A percentile compares a stretch with the other conserved stretches of the same genome.
phyloP scores from a whole-genome alignment of 257 asterid genomes.

The Hygrophila difformis region DNA sequence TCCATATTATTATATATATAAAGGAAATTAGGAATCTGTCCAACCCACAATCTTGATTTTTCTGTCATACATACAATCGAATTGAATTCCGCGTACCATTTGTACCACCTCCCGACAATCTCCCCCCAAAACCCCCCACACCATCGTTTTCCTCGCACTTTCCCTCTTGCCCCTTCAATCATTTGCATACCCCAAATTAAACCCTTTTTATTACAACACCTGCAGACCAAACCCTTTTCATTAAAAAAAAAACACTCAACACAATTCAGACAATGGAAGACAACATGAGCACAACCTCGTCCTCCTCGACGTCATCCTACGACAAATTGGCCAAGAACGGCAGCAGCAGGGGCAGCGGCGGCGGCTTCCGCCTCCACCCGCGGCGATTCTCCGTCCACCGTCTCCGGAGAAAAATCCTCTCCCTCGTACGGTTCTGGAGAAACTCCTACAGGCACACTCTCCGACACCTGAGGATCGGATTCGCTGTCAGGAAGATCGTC shows the following conservation, averaged over 20 bases:
- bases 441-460: constrained; percentile 17
- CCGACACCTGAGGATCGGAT: no score
- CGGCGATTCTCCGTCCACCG: constrained; percentile 24
- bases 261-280: no score
- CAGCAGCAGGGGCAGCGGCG: constrained; percentile 20
- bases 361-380: constrained; percentile 22
- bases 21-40: no score
- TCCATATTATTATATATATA: no score
- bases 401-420: constrained; percentile 19
- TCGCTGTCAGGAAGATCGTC: no score
- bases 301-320: background rate
- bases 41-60: no score
- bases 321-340: constrained; percentile 7
- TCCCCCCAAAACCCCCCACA: constrained; percentile 14
- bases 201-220: no score
- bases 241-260: no score
- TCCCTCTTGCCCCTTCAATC: constrained; percentile 14
- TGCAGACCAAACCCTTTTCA: no score
- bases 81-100: constrained; percentile 30
- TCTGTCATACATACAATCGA: no score
- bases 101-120: no score
- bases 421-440: constrained; percentile 9
- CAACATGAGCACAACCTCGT: background rate
- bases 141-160: constrained; percentile 30
- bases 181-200: constrained; percentile 9